phyloP scores from a whole-genome alignment of 331 rosid species.

The Quercus lobata region DNA sequence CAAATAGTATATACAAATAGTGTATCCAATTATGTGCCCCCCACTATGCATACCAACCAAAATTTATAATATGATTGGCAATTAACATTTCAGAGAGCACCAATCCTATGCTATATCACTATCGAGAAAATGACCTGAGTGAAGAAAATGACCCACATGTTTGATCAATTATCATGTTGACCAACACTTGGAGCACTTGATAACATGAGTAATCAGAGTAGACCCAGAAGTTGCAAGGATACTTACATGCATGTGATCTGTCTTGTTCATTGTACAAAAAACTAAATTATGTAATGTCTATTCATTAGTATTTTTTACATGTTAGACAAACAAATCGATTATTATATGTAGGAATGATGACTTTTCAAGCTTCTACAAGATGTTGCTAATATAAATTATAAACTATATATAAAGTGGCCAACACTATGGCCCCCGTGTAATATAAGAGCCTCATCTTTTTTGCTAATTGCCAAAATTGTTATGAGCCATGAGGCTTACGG shows the following conservation, averaged over 20 bases:
- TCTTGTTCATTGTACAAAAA: not conserved
- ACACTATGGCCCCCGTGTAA: conserved; percentile 55
- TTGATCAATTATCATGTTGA: not conserved
- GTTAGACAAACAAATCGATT: conserved; percentile 15
- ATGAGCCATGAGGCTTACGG: conserved; percentile 31
- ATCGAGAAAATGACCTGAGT: not conserved
- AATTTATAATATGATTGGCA: conserved; percentile 4
- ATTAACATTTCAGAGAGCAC: not conserved
- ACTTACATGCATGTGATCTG: not conserved
- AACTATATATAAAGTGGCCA: conserved; percentile 43
- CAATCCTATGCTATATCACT: not conserved
- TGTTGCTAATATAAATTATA: conserved; percentile 1
- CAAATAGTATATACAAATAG: not conserved
- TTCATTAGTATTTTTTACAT: conserved; percentile 9
- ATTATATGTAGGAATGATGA: conserved; percentile 30
- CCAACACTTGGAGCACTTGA: not conserved
- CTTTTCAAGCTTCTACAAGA: conserved; percentile 8
- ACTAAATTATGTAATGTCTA: not conserved
- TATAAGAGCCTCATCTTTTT: not conserved
- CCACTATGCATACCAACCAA: conserved; percentile 18
- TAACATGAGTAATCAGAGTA: not conserved
- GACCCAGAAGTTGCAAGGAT: not conserved
- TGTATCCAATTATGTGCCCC: conserved; percentile 6
- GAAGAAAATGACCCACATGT: not conserved
- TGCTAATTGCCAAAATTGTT: conserved; percentile 15